Percentiles rank a stretch among this genome's conserved stretches.
phyloP scores from a whole-genome alignment of 2,329 filamentous ascomycete species.

The Dactylellina drechsleri region DNA sequence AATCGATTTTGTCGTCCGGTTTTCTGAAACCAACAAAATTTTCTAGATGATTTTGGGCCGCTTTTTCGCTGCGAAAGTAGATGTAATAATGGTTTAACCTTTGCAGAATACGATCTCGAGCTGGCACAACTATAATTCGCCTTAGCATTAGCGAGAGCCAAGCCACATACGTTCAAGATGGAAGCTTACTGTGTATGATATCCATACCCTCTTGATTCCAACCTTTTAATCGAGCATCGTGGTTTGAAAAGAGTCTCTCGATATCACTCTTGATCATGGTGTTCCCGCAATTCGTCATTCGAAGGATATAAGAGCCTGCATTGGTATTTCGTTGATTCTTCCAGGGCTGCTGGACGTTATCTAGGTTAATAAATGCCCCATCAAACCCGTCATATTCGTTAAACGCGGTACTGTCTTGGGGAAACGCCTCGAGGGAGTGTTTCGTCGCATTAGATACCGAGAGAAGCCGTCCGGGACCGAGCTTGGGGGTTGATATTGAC shows the following conservation, averaged over 20 bases:
- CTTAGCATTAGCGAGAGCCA: neutral
- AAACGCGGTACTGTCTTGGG: neutral
- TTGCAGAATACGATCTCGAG: conserved; percentile 12
- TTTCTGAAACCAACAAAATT: conserved; percentile 18
- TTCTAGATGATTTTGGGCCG: conserved; percentile 22
- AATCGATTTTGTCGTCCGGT: neutral
- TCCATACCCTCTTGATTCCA: conserved; percentile 28
- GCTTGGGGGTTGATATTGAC: conserved; percentile 28
- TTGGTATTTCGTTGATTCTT: neutral
- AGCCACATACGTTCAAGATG: neutral
- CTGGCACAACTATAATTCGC: conserved; percentile 21
- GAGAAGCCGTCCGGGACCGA: neutral
- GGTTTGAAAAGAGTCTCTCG: conserved; percentile 41
- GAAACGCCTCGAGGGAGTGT: neutral
- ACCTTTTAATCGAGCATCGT: conserved; percentile 23
- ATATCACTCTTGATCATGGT: conserved; percentile 51
- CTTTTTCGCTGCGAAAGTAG: conserved; percentile 31
- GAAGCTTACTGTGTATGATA: conserved; percentile 18
- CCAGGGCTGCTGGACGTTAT: conserved; percentile 18
- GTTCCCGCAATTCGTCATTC: conserved; percentile 28
- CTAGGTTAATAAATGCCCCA: conserved; percentile 11
- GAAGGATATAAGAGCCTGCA: conserved; percentile 18
- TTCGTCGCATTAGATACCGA: neutral
- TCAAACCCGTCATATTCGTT: neutral
- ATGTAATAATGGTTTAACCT: conserved; percentile 35